A percentile compares a stretch with the other conserved stretches of the same genome.
Evolutionary conservation across 2,329 filamentous ascomycete genomes (phyloP).

Genomic region (Trichoderma koningiopsis): DNA sequence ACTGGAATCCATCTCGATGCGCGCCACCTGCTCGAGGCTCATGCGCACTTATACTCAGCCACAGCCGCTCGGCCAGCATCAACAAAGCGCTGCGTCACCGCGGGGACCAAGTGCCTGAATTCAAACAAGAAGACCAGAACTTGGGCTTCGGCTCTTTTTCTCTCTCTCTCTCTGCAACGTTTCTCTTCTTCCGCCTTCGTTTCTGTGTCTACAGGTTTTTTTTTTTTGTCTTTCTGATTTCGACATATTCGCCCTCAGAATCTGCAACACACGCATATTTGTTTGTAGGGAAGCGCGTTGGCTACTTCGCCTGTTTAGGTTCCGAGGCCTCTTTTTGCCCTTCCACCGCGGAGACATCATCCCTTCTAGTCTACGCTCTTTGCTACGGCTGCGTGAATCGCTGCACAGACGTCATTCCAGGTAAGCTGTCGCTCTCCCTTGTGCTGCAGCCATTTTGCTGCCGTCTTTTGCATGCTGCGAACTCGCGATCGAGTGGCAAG

Average conservation of each 20-base stretch:
- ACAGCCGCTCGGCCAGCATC: slow-evolving; percentile 9
- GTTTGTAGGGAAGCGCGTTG: slow-evolving; percentile 1
- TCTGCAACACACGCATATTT: not conserved
- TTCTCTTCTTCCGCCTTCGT: not conserved
- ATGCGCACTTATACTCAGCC: slow-evolving; percentile 14
- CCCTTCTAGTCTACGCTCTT: not conserved
- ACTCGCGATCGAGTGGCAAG: not conserved
- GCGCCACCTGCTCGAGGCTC: not conserved
- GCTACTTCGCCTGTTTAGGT: not conserved
- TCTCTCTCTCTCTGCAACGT: not conserved
- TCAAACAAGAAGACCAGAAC: not conserved
- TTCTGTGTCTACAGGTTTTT: not conserved
- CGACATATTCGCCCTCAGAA: not conserved
- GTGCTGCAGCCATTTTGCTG: not conserved
- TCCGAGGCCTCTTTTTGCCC: not conserved
- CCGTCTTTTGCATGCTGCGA: not conserved
- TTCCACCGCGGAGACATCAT: not conserved
- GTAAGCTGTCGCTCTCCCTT: slow-evolving; percentile 10
- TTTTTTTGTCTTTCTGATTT: not conserved
- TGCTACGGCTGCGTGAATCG: not conserved
- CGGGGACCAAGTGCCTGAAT: slow-evolving; percentile 18
- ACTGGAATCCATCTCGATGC: not conserved
- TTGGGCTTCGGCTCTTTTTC: not conserved
- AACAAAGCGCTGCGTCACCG: slow-evolving; percentile 25
- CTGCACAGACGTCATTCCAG: slow-evolving; percentile 11